Evolutionary conservation across 2,329 filamentous ascomycete genomes (phyloP).

Genomic region (Trichoderma sp.): DNA sequence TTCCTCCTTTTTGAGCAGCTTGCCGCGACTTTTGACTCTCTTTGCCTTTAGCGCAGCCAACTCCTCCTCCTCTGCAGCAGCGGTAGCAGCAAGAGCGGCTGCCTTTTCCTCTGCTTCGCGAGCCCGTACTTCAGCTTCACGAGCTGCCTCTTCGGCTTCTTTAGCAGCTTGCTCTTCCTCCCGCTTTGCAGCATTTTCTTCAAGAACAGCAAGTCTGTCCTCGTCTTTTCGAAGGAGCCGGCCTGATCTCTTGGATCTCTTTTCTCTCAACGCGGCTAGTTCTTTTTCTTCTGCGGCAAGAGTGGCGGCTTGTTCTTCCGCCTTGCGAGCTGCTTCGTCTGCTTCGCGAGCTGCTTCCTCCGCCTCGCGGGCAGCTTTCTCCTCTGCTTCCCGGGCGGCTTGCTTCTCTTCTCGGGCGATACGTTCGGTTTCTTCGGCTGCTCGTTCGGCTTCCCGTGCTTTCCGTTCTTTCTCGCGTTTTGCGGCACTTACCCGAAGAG

Average conservation of each 20-base stretch:
- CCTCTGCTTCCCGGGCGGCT: conserved; percentile 29
- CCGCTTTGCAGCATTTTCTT: conserved; percentile 13
- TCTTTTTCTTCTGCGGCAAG: conserved; percentile 46
- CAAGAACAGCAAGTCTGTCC: conserved; percentile 1
- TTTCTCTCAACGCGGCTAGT: conserved; percentile 46
- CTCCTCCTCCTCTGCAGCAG: conserved; percentile 46
- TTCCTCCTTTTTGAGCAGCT: conserved; percentile 15
- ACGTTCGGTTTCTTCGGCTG: conserved; percentile 18
- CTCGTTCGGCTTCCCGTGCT: conserved; percentile 23
- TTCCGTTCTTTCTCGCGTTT: conserved; percentile 23
- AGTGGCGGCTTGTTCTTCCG: conserved; percentile 29
- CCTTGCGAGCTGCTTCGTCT: conserved; percentile 29
- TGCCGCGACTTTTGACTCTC: conserved; percentile 31
- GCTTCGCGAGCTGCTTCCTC: conserved; percentile 30
- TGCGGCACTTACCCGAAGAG: conserved; percentile 9
- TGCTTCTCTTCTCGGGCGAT: conserved; percentile 23
- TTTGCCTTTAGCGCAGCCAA: conserved; percentile 44
- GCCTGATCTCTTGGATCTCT: conserved; percentile 33
- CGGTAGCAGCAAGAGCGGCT: conserved; percentile 33
- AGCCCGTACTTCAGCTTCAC: conserved; percentile 31
- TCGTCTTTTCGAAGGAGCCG: conserved; percentile 29
- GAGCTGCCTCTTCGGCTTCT: conserved; percentile 35
- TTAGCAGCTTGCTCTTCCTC: conserved; percentile 31
- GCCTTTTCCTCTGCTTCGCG: conserved; percentile 31
- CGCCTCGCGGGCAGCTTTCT: conserved; percentile 23